Conservation (phyloP, 352 stramenopile genomes). For the Blastocystis hominis region DNA sequence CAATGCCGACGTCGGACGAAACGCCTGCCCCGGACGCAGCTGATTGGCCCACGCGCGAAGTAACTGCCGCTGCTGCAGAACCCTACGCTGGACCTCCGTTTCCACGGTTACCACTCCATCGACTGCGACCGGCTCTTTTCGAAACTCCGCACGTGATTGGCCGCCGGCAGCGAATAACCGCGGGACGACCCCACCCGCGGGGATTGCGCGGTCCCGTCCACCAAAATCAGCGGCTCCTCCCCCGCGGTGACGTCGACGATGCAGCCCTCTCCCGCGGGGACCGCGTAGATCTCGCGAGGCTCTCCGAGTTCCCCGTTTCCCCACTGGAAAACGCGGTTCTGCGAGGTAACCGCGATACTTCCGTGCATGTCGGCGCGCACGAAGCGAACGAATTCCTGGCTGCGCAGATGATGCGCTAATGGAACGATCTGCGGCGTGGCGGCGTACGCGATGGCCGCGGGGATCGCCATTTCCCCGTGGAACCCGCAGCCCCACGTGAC, state of each 20-base stretch:
- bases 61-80: not conserved
- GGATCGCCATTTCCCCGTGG: not conserved
- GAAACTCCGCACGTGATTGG: not conserved
- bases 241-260: not conserved
- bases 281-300: not conserved
- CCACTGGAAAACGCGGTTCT: constrained; percentile 1
- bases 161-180: not conserved
- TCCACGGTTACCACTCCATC: not conserved
- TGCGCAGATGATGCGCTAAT: not conserved
- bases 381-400: not conserved
- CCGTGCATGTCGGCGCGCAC: not conserved
- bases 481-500: constrained; percentile 2
- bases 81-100: not conserved
- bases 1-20: not conserved
- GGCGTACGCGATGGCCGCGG: not conserved
- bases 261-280: not conserved
- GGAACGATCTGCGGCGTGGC: not conserved
- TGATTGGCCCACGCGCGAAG: not conserved
- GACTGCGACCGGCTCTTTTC: not conserved
- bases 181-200: not conserved
- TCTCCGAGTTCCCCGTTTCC: not conserved
- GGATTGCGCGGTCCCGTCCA: not conserved
- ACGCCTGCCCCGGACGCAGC: not conserved
- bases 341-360: not conserved
- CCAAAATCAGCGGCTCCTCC: not conserved